These are phyloP conservation scores for Fusarium multiceps DNA, from an alignment of 2,329 filamentous ascomycete genomes.

Conservation along the genomic window DNA sequence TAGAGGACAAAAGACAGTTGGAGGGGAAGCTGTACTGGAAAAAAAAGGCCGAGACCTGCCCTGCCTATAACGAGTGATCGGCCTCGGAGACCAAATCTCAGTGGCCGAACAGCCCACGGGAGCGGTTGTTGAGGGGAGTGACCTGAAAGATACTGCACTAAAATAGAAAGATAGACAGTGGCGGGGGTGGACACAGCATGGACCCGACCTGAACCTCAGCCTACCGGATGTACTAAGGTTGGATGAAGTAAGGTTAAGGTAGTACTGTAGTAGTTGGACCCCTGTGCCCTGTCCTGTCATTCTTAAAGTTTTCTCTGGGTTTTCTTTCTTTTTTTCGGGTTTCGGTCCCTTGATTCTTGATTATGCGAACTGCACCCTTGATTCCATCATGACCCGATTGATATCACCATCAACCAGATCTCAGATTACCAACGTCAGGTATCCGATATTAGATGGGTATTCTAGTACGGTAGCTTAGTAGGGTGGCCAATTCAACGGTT, in stretches of 20 bases:
- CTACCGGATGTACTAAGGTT: slow-evolving; percentile 8
- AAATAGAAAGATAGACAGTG: slow-evolving; percentile 43
- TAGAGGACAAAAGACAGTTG: slow-evolving; percentile 25
- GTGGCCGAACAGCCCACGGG: slow-evolving; percentile 31
- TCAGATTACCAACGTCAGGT: neutral
- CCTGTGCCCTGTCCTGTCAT: slow-evolving; percentile 33
- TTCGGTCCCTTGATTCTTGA: neutral
- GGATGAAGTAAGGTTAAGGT: slow-evolving; percentile 17
- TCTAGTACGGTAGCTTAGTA: neutral
- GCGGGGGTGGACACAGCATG: slow-evolving; percentile 47
- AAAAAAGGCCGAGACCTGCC: slow-evolving; percentile 34
- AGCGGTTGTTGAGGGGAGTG: slow-evolving; percentile 34
- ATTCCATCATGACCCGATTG: neutral
- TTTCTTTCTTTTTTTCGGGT: neutral
- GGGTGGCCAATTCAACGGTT: slow-evolving; percentile 21
- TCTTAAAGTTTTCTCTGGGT: slow-evolving; percentile 11
- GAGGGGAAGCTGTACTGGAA: slow-evolving; percentile 30
- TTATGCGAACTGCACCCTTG: neutral
- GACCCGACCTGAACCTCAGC: slow-evolving; percentile 12
- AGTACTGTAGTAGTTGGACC: slow-evolving; percentile 10
- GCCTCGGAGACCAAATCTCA: slow-evolving; percentile 25
- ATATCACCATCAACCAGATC: neutral
- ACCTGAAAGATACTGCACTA: slow-evolving; percentile 22
- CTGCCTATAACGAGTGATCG: slow-evolving; percentile 15
- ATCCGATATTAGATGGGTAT: neutral